Evolutionary conservation across 345 rosid species (phyloP), one percentile per base, ranked within the genome.

Genomic region (Sisymbrium irio): DNA sequence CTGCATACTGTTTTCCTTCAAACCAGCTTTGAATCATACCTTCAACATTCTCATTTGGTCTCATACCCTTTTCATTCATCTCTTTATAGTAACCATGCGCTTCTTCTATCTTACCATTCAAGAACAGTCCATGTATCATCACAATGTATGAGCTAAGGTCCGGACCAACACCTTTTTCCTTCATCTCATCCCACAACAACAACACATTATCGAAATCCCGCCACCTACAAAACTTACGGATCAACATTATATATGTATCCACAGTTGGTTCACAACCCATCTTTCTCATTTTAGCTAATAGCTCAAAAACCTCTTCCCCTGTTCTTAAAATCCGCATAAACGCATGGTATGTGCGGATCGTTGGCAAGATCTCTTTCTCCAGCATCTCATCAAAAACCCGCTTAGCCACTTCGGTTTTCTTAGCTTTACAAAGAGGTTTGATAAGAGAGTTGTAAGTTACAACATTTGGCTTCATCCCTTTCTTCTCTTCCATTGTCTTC

Each of bases 151-250:
- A 83, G 72, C 89, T 94, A 33, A 93, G 84, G 74, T 92, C 97
- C 42, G 89, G 92, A 79, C 85, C 85, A 63, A 83, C 70, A 3
- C 92, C 93, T 44, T 79, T 76, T 40, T 84, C 89, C 72, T 71
- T 81, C 93, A 92, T 87, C 79, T 85, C 88, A 73, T 74, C 80
- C 99, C 99, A 95, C 81, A 92, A 77, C 79, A 80, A 64, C 18
- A 73, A 81, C 51, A 86, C 89, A 77, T 82, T 80, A 53, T 86
- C 88, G 75, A 87, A 84, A 78, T 92, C 97, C 27, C 81, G 82
- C 97, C 99, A 88, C 67, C 93, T 78, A 75, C 93, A 89, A 69
- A 95, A 88, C 74, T 92, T 95, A 71, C 97, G 83, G 57, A 92
- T 88, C 84, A 95, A 69, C 93, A 88, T 88, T 71, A 88, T 84